Conservation (phyloP, 352 stramenopile species). For the Globisporangium paddicum region DNA sequence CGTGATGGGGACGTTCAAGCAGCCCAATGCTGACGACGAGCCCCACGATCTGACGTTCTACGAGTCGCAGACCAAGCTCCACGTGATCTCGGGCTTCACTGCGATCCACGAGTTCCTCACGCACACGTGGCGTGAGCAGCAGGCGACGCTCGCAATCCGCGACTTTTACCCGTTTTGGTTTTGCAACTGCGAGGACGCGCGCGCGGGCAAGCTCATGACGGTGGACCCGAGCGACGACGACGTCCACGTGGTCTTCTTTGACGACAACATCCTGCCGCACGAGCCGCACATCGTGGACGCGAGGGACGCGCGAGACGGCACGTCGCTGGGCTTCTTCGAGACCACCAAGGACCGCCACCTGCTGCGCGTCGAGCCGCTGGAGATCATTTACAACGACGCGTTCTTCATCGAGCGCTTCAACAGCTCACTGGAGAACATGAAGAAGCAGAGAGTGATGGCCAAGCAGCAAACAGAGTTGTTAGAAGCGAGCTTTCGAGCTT, state of each 20-base stretch:
- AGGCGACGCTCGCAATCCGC: slow-evolving; percentile 62
- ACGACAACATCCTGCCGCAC: slow-evolving; percentile 68
- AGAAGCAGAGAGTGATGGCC: slow-evolving; percentile 2
- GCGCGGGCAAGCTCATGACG: slow-evolving; percentile 53
- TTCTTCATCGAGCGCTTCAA: slow-evolving; percentile 60
- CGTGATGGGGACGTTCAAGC: slow-evolving; percentile 69
- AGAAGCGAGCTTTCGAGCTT: background rate
- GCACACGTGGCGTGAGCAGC: slow-evolving; percentile 33
- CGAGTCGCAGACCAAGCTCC: slow-evolving; percentile 6
- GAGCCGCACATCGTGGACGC: slow-evolving; percentile 76
- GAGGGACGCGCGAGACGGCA: slow-evolving; percentile 22
- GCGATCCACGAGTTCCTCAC: slow-evolving; percentile 52
- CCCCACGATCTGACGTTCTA: slow-evolving; percentile 32
- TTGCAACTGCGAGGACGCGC: slow-evolving; percentile 36
- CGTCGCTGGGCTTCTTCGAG: slow-evolving; percentile 26
- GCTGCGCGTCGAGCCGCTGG: slow-evolving; percentile 61
- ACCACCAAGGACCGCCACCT: slow-evolving; percentile 39
- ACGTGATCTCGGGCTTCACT: slow-evolving; percentile 33
- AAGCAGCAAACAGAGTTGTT: slow-evolving; percentile 4
- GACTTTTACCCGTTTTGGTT: slow-evolving; percentile 83
- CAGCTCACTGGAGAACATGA: slow-evolving; percentile 18
- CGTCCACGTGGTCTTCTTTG: slow-evolving; percentile 67
- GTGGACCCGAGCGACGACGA: slow-evolving; percentile 26
- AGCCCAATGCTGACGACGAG: slow-evolving; percentile 28
- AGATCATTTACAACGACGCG: slow-evolving; percentile 38